phyloP scores from a whole-genome alignment of 768 basidiomycete genomes.

The Lyophyllum shimeji region DNA sequence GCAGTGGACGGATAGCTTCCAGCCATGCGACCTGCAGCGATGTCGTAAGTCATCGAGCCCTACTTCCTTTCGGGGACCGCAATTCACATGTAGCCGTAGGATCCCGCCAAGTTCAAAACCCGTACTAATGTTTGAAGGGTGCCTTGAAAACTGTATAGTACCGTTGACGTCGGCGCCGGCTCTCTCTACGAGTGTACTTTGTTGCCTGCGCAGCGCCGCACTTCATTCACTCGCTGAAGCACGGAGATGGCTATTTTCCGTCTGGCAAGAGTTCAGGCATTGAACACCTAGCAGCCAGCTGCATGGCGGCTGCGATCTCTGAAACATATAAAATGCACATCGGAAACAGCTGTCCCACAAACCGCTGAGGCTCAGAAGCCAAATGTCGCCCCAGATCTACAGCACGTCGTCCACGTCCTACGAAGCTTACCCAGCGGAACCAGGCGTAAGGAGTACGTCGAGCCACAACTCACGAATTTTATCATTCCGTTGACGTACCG shows the following conservation, averaged over 20 bases:
- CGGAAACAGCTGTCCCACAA: not conserved
- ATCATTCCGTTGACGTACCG: not conserved
- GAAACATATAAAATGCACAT: not conserved
- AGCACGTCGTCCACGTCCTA: not conserved
- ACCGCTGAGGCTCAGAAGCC: not conserved
- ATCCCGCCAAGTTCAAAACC: too few relatives aligned
- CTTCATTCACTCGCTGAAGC: too few relatives aligned
- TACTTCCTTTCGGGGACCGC: too few relatives aligned
- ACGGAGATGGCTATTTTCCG: not conserved
- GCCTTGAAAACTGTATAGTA: too few relatives aligned
- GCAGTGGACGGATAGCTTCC: too few relatives aligned
- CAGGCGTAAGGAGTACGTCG: not conserved
- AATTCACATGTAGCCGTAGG: too few relatives aligned
- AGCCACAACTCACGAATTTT: not conserved
- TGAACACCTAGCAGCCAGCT: not conserved
- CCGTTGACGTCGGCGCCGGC: too few relatives aligned
- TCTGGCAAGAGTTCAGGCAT: not conserved
- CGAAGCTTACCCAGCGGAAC: not conserved
- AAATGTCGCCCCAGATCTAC: constrained; percentile 4
- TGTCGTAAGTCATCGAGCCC: too few relatives aligned
- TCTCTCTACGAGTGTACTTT: too few relatives aligned
- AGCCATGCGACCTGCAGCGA: too few relatives aligned
- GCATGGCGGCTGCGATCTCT: not conserved
- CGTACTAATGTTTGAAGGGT: too few relatives aligned
- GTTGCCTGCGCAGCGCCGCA: too few relatives aligned